These are phyloP conservation scores for Cryptosporidium ubiquitum DNA, from an alignment of 169 alveolate species.

Conservation along the genomic window DNA sequence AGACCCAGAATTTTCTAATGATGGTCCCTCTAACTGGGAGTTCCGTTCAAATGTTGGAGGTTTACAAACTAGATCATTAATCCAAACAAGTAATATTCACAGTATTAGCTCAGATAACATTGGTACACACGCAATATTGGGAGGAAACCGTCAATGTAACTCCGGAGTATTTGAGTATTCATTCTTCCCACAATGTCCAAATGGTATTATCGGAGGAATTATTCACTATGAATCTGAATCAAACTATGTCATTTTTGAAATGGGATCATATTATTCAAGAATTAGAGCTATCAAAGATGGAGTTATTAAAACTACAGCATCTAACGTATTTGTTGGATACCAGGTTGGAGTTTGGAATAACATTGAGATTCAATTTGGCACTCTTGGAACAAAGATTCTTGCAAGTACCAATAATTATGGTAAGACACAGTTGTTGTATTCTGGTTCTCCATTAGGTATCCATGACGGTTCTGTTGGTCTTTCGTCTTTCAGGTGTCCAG, in stretches of 20 bases:
- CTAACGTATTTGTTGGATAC: constrained; percentile 59
- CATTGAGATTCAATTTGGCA: constrained; percentile 64
- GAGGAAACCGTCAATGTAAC: constrained; percentile 72
- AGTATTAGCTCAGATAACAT: constrained; percentile 66
- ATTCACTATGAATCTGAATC: constrained; percentile 64
- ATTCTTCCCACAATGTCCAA: constrained; percentile 73
- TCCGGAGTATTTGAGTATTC: constrained; percentile 67
- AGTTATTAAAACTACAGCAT: constrained; percentile 38
- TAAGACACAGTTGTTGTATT: constrained; percentile 57
- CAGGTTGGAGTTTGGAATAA: constrained; percentile 71
- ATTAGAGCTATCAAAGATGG: constrained; percentile 53
- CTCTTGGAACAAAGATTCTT: constrained; percentile 48
- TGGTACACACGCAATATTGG: constrained; percentile 69
- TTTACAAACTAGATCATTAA: constrained; percentile 59
- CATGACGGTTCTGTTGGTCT: constrained; percentile 70
- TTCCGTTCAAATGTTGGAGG: constrained; percentile 75
- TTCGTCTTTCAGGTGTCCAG: constrained; percentile 63
- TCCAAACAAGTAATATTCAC: constrained; percentile 69
- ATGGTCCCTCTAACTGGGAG: constrained; percentile 74
- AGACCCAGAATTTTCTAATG: constrained; percentile 59
- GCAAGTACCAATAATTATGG: constrained; percentile 73
- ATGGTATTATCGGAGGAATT: constrained; percentile 69
- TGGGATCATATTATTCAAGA: constrained; percentile 68
- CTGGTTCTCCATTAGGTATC: constrained; percentile 63
- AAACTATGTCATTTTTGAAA: constrained; percentile 45